A percentile compares a stretch with the other conserved stretches of the same genome.
Evolutionary conservation across 495 filamentous ascomycete species (phyloP).

Genomic region (Xylaria intraflava): DNA sequence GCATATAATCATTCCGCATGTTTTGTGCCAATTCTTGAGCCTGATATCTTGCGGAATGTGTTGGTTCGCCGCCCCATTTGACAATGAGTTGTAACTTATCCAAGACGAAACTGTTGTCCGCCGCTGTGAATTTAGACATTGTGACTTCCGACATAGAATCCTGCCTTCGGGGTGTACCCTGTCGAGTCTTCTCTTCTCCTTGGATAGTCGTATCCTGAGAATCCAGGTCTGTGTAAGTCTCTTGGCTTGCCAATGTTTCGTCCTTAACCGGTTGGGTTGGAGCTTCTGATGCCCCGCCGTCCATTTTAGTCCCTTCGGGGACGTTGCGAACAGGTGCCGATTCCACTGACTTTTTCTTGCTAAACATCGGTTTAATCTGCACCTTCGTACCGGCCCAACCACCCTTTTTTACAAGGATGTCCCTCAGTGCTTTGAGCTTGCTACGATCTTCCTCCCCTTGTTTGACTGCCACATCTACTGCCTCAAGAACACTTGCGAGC

Average conservation of each 20-base stretch:
- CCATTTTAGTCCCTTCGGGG: constrained; percentile 18
- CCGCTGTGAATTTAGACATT: constrained; percentile 81
- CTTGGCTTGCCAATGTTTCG: constrained; percentile 14
- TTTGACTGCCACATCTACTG: constrained; percentile 69
- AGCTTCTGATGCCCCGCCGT: constrained; percentile 54
- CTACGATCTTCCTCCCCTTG: constrained; percentile 74
- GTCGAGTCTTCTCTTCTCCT: not conserved
- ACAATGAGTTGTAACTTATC: constrained; percentile 97
- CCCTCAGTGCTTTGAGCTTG: constrained; percentile 77
- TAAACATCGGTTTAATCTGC: constrained; percentile 98
- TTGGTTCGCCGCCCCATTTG: constrained; percentile 98
- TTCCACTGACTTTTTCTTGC: constrained; percentile 62
- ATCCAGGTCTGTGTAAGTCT: constrained; percentile 4
- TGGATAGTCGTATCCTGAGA: constrained; percentile 9
- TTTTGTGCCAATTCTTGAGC: constrained; percentile 88
- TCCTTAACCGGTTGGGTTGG: constrained; percentile 54
- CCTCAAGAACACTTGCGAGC: constrained; percentile 78
- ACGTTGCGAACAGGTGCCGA: constrained; percentile 18
- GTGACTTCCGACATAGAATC: constrained; percentile 83
- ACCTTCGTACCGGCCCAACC: constrained; percentile 94
- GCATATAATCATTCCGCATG: constrained; percentile 87
- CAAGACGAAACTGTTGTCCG: constrained; percentile 78
- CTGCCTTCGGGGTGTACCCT: constrained; percentile 41
- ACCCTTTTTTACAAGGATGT: constrained; percentile 84
- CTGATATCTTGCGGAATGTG: constrained; percentile 94